Evolutionary conservation across 768 basidiomycete species (phyloP), one percentile per base, ranked within the genome.

Genomic region (Tylopilus subfusipes): DNA sequence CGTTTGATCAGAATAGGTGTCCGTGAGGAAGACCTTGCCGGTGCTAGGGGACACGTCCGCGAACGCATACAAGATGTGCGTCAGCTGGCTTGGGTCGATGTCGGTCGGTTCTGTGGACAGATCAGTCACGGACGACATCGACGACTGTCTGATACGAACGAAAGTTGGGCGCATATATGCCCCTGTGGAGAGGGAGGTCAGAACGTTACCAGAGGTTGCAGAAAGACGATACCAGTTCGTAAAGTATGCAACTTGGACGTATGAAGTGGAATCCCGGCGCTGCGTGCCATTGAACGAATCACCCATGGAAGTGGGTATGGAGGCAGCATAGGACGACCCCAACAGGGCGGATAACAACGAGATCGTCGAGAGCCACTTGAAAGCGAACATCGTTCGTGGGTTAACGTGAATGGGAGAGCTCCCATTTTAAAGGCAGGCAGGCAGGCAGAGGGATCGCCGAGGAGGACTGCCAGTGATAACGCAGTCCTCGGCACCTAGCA

Each of bases 31-130:
- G 59, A 90, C 86, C 18, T 72, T 66, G 13, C 91, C 90, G 0
- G 82, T 80, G 42, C 75, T 72, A 8, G 83, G 67, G 50, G 81
- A 78, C 34, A 85, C 79, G 67, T 92, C 88, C 43, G 86, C 90
- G 64, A 93, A 93, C 3, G 88, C 79, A 61, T 92, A 92, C 18
- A 90, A 72, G 62, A 92, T 81, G 74, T 89, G 89, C 7, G 88
- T 90, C 58, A 93, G 74, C 36, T 78, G 73, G 4, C 73, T 70
- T 10, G 83, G 68, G 42, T 77, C 76, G 52, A 89, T 82, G 54
- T 86, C 79, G 21, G 79, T 82, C 2, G 86, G 86, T 65, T 86
- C 86, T 87, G 63, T 25, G 59, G 16, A 24, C 30, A 27, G 40
- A 39, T 59, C 48, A 36, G 61, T 22, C 36, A 48, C n/a, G 27